Evolutionary conservation across 306 rosid genomes (phyloP), one percentile per base, ranked within the genome.

Genomic region (Cucumis sativus): DNA sequence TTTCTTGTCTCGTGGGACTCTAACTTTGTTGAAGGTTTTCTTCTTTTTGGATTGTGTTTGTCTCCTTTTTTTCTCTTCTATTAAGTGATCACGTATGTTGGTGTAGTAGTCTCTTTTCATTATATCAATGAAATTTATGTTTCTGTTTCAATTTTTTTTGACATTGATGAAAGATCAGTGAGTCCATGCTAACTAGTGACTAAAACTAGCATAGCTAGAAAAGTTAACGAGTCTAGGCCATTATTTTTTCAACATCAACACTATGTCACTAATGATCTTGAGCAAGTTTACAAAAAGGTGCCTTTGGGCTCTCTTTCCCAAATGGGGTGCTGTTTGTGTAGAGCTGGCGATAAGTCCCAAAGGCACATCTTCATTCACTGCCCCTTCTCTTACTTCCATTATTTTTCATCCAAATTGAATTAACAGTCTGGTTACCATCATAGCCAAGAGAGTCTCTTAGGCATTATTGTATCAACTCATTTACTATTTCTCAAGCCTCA

Each of bases 81-180:
- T 45, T 45, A 2, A 5, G 51, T 45, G 51, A 45, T 45, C 51
- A 2, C 3, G 51, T 45, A 45, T 45, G 3, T 45, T 45, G 51
- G 51, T 2, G 4, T 10, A 45, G 15, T 45, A 45, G 51, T 45
- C 4, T 45, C 51, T 45, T 45, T 45, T 45, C 51, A 45, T 45
- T 10, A 45, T 11, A 45, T 45, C 51, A 45, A 45, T 10, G 51
- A 45, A 45, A 45, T 45, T 45, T 45, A 10, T 45, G 49, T 45
- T 45, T 45, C 51, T 10, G 4, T 45, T 10, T 45, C 0, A 7
- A 7, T 40, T 83, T 82, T 30, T 33, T 33, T 33, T 33, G 97
- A 93, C 79, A 88, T 91, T 14, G 3, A 21, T 21, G 30, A 57
- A 6, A 20, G 62, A n/a, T 56, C 8, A 58, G 4, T 10, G 5